phyloP scores from a whole-genome alignment of 2,329 filamentous ascomycete genomes.

The Neophaeococcomyces aloes region DNA sequence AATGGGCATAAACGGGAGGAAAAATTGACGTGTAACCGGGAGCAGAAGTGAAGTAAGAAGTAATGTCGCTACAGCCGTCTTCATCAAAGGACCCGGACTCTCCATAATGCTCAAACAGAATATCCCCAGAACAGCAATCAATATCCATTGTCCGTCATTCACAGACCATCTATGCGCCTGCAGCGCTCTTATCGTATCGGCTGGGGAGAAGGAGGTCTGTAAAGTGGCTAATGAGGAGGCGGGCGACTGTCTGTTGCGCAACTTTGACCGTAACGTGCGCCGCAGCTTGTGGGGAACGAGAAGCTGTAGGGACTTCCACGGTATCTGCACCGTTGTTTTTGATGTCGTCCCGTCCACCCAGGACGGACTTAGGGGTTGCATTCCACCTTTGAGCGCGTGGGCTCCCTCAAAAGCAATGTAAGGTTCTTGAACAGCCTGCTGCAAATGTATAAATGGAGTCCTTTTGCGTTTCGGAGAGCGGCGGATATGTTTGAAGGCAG shows the following conservation, averaged over 20 bases:
- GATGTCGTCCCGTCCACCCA: too few relatives aligned
- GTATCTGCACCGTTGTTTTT: slow-evolving; percentile 36
- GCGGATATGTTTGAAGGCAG: slow-evolving; percentile 4
- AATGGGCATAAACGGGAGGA: slow-evolving; percentile 75
- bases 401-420: too few relatives aligned
- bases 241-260: slow-evolving; percentile 55
- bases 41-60: slow-evolving; percentile 63
- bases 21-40: slow-evolving; percentile 81
- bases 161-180: slow-evolving; percentile 68
- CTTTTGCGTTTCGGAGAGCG: slow-evolving; percentile 4
- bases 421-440: too few relatives aligned
- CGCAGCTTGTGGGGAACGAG: slow-evolving; percentile 54
- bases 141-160: slow-evolving; percentile 75
- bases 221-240: slow-evolving; percentile 64
- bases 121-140: slow-evolving; percentile 62
- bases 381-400: slow-evolving; percentile 13
- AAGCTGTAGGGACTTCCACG: slow-evolving; percentile 41
- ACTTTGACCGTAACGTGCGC: slow-evolving; percentile 57
- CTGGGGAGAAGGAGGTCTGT: slow-evolving; percentile 70
- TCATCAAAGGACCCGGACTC: slow-evolving; percentile 63
- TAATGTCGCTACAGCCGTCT: slow-evolving; percentile 59
- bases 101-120: slow-evolving; percentile 79
- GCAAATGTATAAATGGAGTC: too few relatives aligned
- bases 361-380: slow-evolving; percentile 24
- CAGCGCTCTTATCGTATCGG: slow-evolving; percentile 65